Base-by-base conservation (phyloP, 352 stramenopile genomes). In the Pythium plurisporium region DNA sequence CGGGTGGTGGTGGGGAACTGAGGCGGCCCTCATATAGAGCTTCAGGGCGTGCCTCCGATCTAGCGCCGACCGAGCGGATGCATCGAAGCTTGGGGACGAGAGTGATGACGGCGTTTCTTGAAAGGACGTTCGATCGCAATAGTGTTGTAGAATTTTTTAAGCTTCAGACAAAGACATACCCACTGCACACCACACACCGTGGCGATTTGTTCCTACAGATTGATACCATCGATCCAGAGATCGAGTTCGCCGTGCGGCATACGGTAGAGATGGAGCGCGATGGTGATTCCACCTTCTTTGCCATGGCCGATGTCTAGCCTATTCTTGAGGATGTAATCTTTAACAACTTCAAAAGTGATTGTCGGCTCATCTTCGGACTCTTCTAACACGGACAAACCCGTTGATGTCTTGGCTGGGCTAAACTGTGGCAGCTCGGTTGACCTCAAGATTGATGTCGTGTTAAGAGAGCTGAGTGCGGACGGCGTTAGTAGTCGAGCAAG, bases 111-210 rank as follows among this genome's bases (percentile, higher is more conserved):
- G n/a, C n/a, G n/a, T n/a, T n/a, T n/a, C n/a, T n/a, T n/a, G n/a
- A n/a, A n/a, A n/a, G n/a, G n/a, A n/a, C n/a, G n/a, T n/a, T n/a
- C n/a, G n/a, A n/a, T n/a, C n/a, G 57, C 57, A 31, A 64, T 58
- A 58, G 57, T 62, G 48, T 52, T 64, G 57, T 64, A 64, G 57
- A 64, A 64, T 64, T 64, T 64, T 54, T 64, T 56, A 63, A 58
- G 33, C 37, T 38, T 47, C 57, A 45, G 27, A 47, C 31, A 64
- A 59, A 50, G 41, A 55, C 25, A 55, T 48, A 48, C 45, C 43
- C 46, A 63, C 36, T 17, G 30, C 33, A 27, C 26, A 31, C 27
- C 41, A 29, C 10, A 37, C 2, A 17, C 27, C 33, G 15, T 11
- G 15, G 26, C 20, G 0, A 4, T 19, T n/a, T 37, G 40, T 20